Evolutionary conservation across 352 stramenopile species (phyloP).

Genomic region (Globisporangium rhizosaccharum): DNA sequence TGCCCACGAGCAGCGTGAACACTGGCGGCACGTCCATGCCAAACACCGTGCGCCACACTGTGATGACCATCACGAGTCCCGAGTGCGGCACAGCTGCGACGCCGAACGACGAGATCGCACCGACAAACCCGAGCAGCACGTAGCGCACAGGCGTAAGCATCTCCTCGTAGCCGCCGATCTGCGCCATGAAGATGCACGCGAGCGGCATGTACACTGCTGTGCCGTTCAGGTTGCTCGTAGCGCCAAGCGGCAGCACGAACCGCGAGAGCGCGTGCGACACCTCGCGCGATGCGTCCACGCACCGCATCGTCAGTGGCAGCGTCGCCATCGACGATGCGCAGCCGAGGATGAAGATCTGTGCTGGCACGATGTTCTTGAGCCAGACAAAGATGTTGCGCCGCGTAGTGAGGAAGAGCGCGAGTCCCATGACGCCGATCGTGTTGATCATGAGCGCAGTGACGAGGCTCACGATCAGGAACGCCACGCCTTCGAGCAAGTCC

Average conservation of each 20-base stretch:
- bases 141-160: conserved; percentile 48
- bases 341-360: conserved; percentile 69
- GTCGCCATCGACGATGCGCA: conserved; percentile 75
- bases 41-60: conserved; percentile 69
- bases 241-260: conserved; percentile 60
- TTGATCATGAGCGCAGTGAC: conserved; percentile 31
- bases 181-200: conserved; percentile 68
- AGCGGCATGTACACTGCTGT: conserved; percentile 72
- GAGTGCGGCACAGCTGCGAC: conserved; percentile 67
- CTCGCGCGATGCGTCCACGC: conserved; percentile 57
- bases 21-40: conserved; percentile 39
- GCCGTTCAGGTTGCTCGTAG: conserved; percentile 68
- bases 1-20: conserved; percentile 66
- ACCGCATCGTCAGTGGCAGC: conserved; percentile 68
- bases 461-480: conserved; percentile 28
- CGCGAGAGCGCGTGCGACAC: conserved; percentile 50
- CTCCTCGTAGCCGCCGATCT: conserved; percentile 41
- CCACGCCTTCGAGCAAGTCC: conserved; percentile 37
- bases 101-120: conserved; percentile 57
- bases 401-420: conserved; percentile 49
- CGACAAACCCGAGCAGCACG: conserved; percentile 53
- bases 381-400: conserved; percentile 58
- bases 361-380: conserved; percentile 57
- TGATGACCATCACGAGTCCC: conserved; percentile 73
- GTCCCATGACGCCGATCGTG: conserved; percentile 50